phyloP scores from a whole-genome alignment of 202 grass and related monocot genomes.

The Eragrostis tef region DNA sequence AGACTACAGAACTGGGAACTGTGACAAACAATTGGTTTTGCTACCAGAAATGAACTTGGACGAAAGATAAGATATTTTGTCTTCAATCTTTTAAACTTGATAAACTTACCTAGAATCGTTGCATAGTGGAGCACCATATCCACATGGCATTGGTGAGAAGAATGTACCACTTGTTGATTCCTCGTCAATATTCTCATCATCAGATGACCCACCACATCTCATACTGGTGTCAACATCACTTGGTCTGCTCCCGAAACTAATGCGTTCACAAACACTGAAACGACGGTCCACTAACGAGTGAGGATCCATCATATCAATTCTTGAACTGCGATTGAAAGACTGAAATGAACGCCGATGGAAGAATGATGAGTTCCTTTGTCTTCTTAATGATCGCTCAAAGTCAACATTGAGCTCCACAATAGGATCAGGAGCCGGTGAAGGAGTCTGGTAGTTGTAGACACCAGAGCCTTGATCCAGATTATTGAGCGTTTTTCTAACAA shows the following conservation, averaged over 20 bases:
- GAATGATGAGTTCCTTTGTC: slow-evolving; percentile 75
- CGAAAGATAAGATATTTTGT: not conserved
- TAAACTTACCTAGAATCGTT: slow-evolving; percentile 62
- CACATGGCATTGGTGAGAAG: slow-evolving; percentile 70
- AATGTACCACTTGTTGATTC: slow-evolving; percentile 65
- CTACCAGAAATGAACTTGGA: not conserved
- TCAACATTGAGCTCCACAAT: slow-evolving; percentile 86
- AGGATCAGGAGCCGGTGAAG: slow-evolving; percentile 73
- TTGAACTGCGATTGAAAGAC: slow-evolving; percentile 74
- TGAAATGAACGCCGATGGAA: slow-evolving; percentile 90
- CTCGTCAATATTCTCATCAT: slow-evolving; percentile 79
- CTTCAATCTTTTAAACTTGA: not conserved
- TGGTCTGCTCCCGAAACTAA: slow-evolving; percentile 83
- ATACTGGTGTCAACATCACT: slow-evolving; percentile 87
- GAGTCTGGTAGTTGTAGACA: slow-evolving; percentile 68
- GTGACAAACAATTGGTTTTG: not conserved
- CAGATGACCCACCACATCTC: slow-evolving; percentile 75
- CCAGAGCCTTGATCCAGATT: slow-evolving; percentile 63
- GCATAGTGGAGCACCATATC: slow-evolving; percentile 62
- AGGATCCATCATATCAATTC: slow-evolving; percentile 77
- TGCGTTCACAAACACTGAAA: slow-evolving; percentile 90
- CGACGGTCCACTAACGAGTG: slow-evolving; percentile 83
- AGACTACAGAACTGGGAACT: not conserved
- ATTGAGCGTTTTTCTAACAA: slow-evolving; percentile 79
- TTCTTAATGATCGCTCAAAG: slow-evolving; percentile 77